phyloP scores from a whole-genome alignment of 805 yeast genomes.

The Cyberlindnera veronae region DNA sequence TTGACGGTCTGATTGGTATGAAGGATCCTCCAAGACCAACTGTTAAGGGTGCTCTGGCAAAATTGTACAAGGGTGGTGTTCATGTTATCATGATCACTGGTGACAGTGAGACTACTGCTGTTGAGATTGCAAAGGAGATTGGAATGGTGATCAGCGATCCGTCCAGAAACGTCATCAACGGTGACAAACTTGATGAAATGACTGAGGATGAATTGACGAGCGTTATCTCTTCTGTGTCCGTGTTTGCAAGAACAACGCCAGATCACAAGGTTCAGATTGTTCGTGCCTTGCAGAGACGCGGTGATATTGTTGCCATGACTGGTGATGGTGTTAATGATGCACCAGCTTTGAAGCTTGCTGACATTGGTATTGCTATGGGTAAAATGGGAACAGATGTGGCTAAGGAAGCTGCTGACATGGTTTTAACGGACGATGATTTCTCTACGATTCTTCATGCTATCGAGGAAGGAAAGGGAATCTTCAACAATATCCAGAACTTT shows the following conservation, averaged over 20 bases:
- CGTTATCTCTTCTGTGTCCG: slow-evolving; percentile 77
- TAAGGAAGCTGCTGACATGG: slow-evolving; percentile 98
- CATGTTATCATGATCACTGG: slow-evolving; percentile 99
- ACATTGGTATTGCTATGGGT: slow-evolving; percentile 94
- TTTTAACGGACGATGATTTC: slow-evolving; percentile 93
- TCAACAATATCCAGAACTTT: slow-evolving; percentile 91
- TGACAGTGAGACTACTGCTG: slow-evolving; percentile 84
- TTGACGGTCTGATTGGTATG: slow-evolving; percentile 91
- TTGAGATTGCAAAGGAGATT: slow-evolving; percentile 79
- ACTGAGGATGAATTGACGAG: slow-evolving; percentile 67
- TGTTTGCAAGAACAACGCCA: slow-evolving; percentile 94
- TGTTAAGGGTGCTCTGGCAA: slow-evolving; percentile 70
- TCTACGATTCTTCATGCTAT: slow-evolving; percentile 90
- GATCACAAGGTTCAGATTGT: slow-evolving; percentile 90
- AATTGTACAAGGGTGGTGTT: slow-evolving; percentile 87
- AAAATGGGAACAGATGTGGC: slow-evolving; percentile 97
- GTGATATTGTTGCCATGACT: slow-evolving; percentile 98
- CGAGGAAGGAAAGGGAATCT: slow-evolving; percentile 97
- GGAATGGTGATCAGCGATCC: slow-evolving; percentile 78
- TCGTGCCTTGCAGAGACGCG: slow-evolving; percentile 82
- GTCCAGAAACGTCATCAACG: slow-evolving; percentile 71
- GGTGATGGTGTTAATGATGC: slow-evolving; percentile 99
- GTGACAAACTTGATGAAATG: slow-evolving; percentile 76
- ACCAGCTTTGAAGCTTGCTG: slow-evolving; percentile 95
- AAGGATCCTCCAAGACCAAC: slow-evolving; percentile 96